Evolutionary conservation across 73 alveolate species (phyloP).

Genomic region (Stentor roeselii): DNA sequence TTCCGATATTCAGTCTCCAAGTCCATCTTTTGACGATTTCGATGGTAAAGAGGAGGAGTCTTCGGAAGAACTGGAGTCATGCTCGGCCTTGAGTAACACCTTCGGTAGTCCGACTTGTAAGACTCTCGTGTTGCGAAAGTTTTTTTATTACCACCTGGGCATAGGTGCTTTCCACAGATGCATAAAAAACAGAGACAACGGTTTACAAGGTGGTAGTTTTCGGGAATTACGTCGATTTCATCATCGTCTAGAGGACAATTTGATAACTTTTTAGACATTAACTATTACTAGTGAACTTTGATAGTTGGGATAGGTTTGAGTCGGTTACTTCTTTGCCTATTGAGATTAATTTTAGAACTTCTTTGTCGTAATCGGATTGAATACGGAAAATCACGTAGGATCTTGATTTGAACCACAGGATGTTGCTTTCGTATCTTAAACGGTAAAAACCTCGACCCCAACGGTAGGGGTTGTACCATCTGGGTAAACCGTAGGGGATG

Average conservation of each 20-base stretch:
- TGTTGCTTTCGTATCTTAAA: not conserved
- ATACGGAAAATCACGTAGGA: not conserved
- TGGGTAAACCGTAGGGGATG: not conserved
- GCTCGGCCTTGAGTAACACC: not conserved
- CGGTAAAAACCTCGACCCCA: conserved; percentile 11
- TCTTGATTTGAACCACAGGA: not conserved
- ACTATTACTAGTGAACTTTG: no score
- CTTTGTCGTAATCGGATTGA: not conserved
- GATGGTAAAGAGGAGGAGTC: not conserved
- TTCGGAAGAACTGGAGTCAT: not conserved
- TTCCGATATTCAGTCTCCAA: not conserved
- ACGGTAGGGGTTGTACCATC: not conserved
- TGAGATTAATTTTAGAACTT: not conserved
- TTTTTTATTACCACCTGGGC: not conserved
- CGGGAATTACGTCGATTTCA: conserved; percentile 5
- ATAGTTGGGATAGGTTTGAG: no score
- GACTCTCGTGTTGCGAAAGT: not conserved
- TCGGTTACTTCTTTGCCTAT: conserved; percentile 16
- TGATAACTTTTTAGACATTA: no score
- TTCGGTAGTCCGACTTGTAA: not conserved
- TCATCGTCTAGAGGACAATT: not conserved
- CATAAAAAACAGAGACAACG: conserved; percentile 6
- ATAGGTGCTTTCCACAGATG: conserved; percentile 18
- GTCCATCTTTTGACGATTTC: not conserved
- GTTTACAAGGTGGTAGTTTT: not conserved